Evolutionary conservation across 164 flowering plant species (phyloP).

Genomic region (Hamamelis virginiana): DNA sequence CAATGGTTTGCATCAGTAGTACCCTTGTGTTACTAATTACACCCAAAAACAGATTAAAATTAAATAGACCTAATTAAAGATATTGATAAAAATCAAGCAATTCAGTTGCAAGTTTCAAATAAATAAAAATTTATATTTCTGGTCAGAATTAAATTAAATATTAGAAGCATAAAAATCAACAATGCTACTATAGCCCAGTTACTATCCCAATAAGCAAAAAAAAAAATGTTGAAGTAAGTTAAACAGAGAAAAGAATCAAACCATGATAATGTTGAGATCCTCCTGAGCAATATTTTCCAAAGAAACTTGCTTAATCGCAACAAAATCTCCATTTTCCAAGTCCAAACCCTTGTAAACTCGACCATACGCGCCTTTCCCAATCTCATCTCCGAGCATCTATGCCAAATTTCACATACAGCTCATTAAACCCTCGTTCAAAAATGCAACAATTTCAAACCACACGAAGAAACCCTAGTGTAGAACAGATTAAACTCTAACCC

Average conservation of each 20-base stretch:
- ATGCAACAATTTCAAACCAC: conserved; percentile 3
- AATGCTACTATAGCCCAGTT: not conserved
- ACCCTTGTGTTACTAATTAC: too few relatives aligned
- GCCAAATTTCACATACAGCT: conserved; percentile 2
- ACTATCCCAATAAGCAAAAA: not conserved
- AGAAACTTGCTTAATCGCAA: conserved; percentile 97
- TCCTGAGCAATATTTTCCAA: conserved; percentile 97
- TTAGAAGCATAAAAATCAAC: not conserved
- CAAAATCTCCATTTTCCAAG: conserved; percentile 98
- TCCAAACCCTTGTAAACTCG: conserved; percentile 99
- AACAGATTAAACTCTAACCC: not conserved
- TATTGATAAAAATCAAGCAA: too few relatives aligned
- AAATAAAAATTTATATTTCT: too few relatives aligned
- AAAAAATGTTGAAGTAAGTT: not conserved
- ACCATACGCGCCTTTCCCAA: conserved; percentile 98
- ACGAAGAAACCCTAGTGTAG: not conserved
- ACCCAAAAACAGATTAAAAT: too few relatives aligned
- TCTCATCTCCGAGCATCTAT: conserved; percentile 98
- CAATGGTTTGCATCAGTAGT: too few relatives aligned
- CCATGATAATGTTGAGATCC: conserved; percentile 98
- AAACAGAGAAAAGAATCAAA: conserved; percentile 23
- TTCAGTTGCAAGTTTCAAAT: too few relatives aligned
- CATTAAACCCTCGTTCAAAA: conserved; percentile 1
- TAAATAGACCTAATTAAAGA: too few relatives aligned
- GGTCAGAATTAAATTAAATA: too few relatives aligned